Conservation (phyloP, 805 yeast genomes). For the Candida manassasensis region DNA sequence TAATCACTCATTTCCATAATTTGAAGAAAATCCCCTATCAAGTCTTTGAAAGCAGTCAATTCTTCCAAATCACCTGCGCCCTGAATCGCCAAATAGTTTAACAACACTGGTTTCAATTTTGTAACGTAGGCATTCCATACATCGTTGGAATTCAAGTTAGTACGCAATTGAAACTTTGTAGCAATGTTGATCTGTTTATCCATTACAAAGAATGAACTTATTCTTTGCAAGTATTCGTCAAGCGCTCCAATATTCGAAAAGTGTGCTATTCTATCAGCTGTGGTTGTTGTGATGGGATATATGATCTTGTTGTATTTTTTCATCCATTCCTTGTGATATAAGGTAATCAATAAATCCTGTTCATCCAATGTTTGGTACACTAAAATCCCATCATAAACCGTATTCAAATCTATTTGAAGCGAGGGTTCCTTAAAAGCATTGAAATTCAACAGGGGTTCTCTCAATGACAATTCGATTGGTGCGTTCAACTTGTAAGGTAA, state of each 20-base stretch:
- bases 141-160: conserved; percentile 59
- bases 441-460: conserved; percentile 50
- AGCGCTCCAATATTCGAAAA: conserved; percentile 26
- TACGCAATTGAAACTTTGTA: conserved; percentile 60
- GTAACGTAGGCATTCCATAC: conserved; percentile 68
- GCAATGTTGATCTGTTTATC: conserved; percentile 65
- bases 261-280: conserved; percentile 11
- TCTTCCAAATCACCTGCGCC: conserved; percentile 35
- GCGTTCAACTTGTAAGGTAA: conserved; percentile 70
- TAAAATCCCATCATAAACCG: conserved; percentile 75
- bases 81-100: conserved; percentile 40
- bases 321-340: conserved; percentile 67
- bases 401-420: conserved; percentile 52
- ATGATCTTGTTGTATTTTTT: conserved; percentile 67
- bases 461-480: conserved; percentile 73
- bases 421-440: conserved; percentile 44
- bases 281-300: conserved; percentile 54
- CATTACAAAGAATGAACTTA: conserved; percentile 72
- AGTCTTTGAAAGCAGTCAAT: conserved; percentile 52
- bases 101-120: conserved; percentile 56
- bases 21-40: conserved; percentile 67
- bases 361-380: conserved; percentile 75
- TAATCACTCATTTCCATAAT: conserved; percentile 71
- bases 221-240: conserved; percentile 52
- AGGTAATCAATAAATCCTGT: conserved; percentile 52